A percentile compares a stretch with the other conserved stretches of the same genome.
Conservation (phyloP, 306 rosid species). For the Prunus campanulata region DNA sequence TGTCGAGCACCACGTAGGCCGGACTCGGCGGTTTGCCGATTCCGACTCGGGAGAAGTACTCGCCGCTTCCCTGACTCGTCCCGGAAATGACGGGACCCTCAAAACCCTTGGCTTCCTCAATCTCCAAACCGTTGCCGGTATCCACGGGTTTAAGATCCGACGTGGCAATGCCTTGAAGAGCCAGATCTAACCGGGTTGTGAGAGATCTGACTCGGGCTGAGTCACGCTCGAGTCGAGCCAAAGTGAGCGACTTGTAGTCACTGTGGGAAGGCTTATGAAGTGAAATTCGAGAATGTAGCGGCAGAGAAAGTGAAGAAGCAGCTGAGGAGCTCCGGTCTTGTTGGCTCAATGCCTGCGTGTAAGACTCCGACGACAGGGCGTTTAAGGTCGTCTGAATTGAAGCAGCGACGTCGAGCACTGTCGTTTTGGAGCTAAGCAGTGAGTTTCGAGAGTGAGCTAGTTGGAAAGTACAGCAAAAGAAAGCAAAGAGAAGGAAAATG, state of each 20-base stretch:
- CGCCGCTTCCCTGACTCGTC: slow-evolving; percentile 91
- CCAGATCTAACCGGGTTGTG: slow-evolving; percentile 48
- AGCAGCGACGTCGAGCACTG: slow-evolving; percentile 53
- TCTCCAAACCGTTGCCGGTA: not conserved
- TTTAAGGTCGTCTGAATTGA: slow-evolving; percentile 31
- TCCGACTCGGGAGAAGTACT: slow-evolving; percentile 84
- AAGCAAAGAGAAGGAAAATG: slow-evolving; percentile 20
- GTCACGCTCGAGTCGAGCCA: slow-evolving; percentile 68
- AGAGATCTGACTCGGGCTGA: slow-evolving; percentile 69
- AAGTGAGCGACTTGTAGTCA: slow-evolving; percentile 54
- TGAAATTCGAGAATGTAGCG: slow-evolving; percentile 55
- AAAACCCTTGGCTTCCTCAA: slow-evolving; percentile 29
- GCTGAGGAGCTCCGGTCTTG: slow-evolving; percentile 3
- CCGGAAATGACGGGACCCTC: slow-evolving; percentile 67
- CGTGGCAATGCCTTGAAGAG: slow-evolving; percentile 26
- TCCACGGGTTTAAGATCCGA: slow-evolving; percentile 46
- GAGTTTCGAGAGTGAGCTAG: slow-evolving; percentile 34
- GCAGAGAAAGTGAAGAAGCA: slow-evolving; percentile 26
- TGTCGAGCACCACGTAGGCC: slow-evolving; percentile 77
- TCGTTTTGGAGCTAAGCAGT: slow-evolving; percentile 26
- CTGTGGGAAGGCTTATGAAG: slow-evolving; percentile 27
- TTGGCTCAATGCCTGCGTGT: slow-evolving; percentile 4
- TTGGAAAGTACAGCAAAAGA: slow-evolving; percentile 11
- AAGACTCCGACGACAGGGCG: slow-evolving; percentile 8
- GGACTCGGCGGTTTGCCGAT: slow-evolving; percentile 73